Evolutionary conservation across 768 basidiomycete species (phyloP).

Genomic region (Floccularia luteovirens): DNA sequence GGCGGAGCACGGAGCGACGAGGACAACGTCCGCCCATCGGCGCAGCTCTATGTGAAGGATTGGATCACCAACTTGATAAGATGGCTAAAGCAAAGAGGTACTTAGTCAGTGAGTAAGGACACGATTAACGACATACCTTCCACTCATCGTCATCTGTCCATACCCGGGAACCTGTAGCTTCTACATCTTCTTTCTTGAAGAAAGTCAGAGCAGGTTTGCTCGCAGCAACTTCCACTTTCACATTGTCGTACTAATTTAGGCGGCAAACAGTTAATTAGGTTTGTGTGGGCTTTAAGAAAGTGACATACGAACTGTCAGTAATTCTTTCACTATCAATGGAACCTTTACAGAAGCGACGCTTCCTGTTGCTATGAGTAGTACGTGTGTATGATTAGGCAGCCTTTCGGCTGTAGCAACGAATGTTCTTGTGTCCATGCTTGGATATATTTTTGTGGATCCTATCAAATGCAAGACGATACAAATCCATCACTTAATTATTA

Average conservation of each 20-base stretch:
- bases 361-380: slow-evolving; percentile 85
- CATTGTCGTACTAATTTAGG: slow-evolving; percentile 51
- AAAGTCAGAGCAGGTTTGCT: slow-evolving; percentile 77
- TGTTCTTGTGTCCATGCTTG: slow-evolving; percentile 6
- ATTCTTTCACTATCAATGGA: slow-evolving; percentile 77
- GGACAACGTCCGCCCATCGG: slow-evolving; percentile 91
- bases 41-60: slow-evolving; percentile 95
- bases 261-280: too few species aligned
- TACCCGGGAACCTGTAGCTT: slow-evolving; percentile 46
- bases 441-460: neutral
- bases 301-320: slow-evolving; percentile 41
- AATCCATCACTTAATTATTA: neutral
- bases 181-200: slow-evolving; percentile 50
- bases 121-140: slow-evolving; percentile 47
- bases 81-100: slow-evolving; percentile 36
- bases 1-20: slow-evolving; percentile 95
- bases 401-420: slow-evolving; percentile 38
- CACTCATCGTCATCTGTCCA: slow-evolving; percentile 95
- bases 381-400: slow-evolving; percentile 41
- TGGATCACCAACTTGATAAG: slow-evolving; percentile 77
- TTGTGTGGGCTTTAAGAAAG: neutral
- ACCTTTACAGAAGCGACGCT: slow-evolving; percentile 94
- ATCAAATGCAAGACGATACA: neutral
- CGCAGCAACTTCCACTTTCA: slow-evolving; percentile 78
- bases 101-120: neutral